Conservation (phyloP, 2,329 filamentous ascomycete species). For the Chlorencoelia australis region DNA sequence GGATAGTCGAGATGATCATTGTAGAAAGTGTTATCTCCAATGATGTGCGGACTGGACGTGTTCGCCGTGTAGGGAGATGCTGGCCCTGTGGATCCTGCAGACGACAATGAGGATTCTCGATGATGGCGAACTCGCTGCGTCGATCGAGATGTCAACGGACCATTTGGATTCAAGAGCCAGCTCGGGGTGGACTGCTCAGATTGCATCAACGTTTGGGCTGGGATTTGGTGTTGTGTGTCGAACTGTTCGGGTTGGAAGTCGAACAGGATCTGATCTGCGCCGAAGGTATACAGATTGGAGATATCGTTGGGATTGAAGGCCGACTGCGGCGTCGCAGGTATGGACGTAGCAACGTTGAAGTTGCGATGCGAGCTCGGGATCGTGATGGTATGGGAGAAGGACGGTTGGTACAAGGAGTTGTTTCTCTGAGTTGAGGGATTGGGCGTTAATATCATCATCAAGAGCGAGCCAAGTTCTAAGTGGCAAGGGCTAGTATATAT, state of each 20-base stretch:
- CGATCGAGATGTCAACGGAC: constrained; percentile 25
- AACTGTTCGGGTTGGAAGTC: constrained; percentile 16
- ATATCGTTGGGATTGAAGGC: constrained; percentile 9
- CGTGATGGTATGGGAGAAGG: too few species aligned
- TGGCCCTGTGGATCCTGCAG: constrained; percentile 46
- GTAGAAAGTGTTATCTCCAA: constrained; percentile 32
- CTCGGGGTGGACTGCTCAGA: constrained; percentile 19
- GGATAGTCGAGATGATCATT: constrained; percentile 30
- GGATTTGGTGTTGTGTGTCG: constrained; percentile 7
- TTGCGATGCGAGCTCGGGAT: too few species aligned
- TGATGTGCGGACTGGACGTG: constrained; percentile 47
- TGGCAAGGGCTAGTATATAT: too few species aligned
- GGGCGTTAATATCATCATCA: too few species aligned
- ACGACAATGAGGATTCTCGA: constrained; percentile 51
- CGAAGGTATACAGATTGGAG: constrained; percentile 13
- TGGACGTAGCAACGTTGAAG: too few species aligned
- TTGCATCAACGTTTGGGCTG: constrained; percentile 23
- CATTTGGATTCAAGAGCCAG: constrained; percentile 25
- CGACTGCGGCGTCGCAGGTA: constrained; percentile 1
- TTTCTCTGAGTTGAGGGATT: too few species aligned
- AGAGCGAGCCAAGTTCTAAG: too few species aligned
- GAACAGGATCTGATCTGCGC: constrained; percentile 18
- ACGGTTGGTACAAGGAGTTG: too few species aligned
- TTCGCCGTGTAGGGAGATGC: constrained; percentile 47
- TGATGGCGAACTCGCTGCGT: constrained; percentile 33